Evolutionary conservation across 2,329 filamentous ascomycete species (phyloP), one percentile per base, ranked within the genome.

Genomic region (Leptodontidium sp.): DNA sequence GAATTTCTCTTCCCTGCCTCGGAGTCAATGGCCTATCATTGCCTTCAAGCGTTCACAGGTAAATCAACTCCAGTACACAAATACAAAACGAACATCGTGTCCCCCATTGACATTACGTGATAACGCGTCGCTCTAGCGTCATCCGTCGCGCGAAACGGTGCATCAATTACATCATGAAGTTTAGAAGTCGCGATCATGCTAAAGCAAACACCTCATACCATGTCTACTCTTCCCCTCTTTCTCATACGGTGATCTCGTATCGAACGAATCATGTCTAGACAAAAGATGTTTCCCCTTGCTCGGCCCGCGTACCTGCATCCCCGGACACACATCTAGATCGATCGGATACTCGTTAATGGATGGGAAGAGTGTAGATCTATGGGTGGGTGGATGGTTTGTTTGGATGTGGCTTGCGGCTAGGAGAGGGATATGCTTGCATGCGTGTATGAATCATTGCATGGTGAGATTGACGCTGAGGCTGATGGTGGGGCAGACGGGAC

Each of bases 161-260:
- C 8, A 55, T 55, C 52, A n/a, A 55, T 55, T 55, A 55, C 52
- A 55, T 55, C 52, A 55, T 53, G 50, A 53, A 32, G 7, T 35
- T 6, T 3, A 32, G 6, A 32, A 32, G 29, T 32, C 52, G 52
- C 52, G 52, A 32, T 55, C 26, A 35, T 35, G 26, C 35, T 14
- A 55, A 17, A 32, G 35, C 26, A 35, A 17, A 32, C 29, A 17
- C 43, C 17, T 47, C 15, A 7, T 32, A 11, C 2, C 29, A 0
- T 32, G 4, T 32, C 6, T 32, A 3, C 1, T 32, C 29, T 1
- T 32, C 4, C 52, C 52, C 21, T 21, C 21, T 21, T 21, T 21
- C 21, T 21, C 21, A 21, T 21, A n/a, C 21, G 21, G 21, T 21
- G 21, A 21, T 21, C 21, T 21, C 21, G 21, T 21, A 21, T 21